Conservation (phyloP, 306 rosid genomes). For the Astragalus membranaceus region DNA sequence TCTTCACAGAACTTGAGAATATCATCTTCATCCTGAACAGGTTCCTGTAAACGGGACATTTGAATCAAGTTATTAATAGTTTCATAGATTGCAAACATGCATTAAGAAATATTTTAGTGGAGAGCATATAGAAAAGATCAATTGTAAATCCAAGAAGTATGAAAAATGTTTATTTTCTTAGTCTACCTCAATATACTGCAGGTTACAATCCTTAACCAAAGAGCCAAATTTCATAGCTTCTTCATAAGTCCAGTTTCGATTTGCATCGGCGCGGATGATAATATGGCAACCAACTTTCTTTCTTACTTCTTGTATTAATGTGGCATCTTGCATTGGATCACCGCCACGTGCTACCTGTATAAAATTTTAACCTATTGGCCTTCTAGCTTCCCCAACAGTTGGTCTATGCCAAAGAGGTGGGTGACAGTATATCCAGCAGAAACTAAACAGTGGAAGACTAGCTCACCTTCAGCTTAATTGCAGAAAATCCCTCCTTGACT, state of each 20-base stretch:
- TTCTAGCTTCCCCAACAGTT: conserved; percentile 12
- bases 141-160: background rate
- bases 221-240: conserved; percentile 83
- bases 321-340: conserved; percentile 65
- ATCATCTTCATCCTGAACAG: conserved; percentile 70
- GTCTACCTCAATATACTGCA: conserved; percentile 84
- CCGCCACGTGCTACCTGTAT: conserved; percentile 73
- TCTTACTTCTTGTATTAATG: conserved; percentile 66
- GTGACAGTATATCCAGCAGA: conserved; percentile 9
- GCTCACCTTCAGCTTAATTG: conserved; percentile 77
- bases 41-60: conserved; percentile 58
- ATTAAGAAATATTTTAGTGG: background rate
- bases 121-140: background rate
- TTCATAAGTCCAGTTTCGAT: conserved; percentile 76
- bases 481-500: conserved; percentile 75
- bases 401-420: conserved; percentile 6
- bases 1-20: conserved; percentile 78
- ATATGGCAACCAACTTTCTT: conserved; percentile 62
- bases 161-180: background rate
- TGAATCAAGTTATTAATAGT: background rate
- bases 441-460: conserved; percentile 8
- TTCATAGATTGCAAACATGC: background rate
- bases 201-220: conserved; percentile 65
- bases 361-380: conserved; percentile 14
- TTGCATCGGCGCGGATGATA: conserved; percentile 85